These are phyloP conservation scores for Collybiopsis luxurians DNA, from an alignment of 768 basidiomycete species.

Conservation along the genomic window DNA sequence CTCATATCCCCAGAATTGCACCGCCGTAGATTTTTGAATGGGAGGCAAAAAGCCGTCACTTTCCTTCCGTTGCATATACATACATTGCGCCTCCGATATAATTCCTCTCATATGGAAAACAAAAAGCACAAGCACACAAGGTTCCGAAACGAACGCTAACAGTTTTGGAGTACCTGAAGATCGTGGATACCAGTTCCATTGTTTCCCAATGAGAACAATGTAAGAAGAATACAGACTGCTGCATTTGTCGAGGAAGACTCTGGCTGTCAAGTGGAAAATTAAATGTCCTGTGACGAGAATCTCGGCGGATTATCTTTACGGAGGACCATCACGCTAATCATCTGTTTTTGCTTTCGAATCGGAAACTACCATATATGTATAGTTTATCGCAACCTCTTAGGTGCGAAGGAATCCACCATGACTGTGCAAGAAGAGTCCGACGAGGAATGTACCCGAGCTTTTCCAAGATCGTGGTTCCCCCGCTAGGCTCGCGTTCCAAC, in stretches of 20 bases:
- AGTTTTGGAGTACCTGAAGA: neutral
- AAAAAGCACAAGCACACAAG: neutral
- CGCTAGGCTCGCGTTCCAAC: no score
- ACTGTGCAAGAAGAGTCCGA: no score
- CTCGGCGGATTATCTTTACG: neutral
- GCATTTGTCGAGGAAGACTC: neutral
- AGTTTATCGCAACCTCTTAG: neutral
- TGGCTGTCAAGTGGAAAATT: neutral
- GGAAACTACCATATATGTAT: neutral
- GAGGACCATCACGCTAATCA: neutral
- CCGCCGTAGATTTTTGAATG: neutral
- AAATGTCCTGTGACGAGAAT: neutral
- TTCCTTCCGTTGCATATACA: conserved; percentile 5
- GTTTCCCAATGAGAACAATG: neutral
- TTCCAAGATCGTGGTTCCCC: no score
- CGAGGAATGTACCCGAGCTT: no score
- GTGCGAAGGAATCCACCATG: no score
- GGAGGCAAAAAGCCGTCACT: neutral
- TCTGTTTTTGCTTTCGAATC: neutral
- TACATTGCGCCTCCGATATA: neutral
- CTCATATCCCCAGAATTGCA: neutral
- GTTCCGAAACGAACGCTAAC: neutral
- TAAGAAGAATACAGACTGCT: neutral
- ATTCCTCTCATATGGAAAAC: neutral
- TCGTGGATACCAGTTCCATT: neutral